Conservation (phyloP, 352 stramenopile genomes). For the Pythium scleroteichum region DNA sequence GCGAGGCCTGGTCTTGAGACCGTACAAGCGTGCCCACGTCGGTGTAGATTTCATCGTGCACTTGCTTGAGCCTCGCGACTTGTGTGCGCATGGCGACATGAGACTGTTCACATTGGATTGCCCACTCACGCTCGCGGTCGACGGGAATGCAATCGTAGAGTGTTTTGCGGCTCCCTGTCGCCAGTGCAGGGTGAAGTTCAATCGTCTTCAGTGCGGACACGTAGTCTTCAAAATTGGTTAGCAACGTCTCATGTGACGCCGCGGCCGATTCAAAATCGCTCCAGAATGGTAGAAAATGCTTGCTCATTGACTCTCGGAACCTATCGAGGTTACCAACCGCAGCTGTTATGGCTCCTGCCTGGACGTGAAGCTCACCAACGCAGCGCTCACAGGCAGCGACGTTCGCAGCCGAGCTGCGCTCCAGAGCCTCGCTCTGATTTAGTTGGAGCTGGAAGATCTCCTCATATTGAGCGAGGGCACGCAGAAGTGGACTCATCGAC, state of each 20-base stretch:
- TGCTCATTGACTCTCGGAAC: constrained; percentile 72
- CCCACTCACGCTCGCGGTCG: constrained; percentile 81
- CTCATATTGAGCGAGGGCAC: constrained; percentile 79
- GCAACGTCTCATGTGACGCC: constrained; percentile 54
- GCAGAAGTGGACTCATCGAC: constrained; percentile 76
- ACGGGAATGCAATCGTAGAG: constrained; percentile 82
- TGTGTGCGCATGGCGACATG: constrained; percentile 64
- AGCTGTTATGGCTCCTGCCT: constrained; percentile 68
- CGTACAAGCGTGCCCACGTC: constrained; percentile 58
- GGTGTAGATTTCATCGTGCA: constrained; percentile 69
- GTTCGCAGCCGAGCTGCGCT: constrained; percentile 54
- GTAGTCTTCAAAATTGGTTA: constrained; percentile 74
- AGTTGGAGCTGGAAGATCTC: constrained; percentile 79
- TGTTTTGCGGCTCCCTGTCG: constrained; percentile 57
- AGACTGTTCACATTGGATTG: constrained; percentile 74
- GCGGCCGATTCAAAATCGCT: constrained; percentile 63
- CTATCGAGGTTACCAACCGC: constrained; percentile 80
- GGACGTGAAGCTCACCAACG: constrained; percentile 56
- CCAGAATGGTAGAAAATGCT: constrained; percentile 85
- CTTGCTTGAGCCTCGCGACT: constrained; percentile 58
- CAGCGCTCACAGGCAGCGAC: constrained; percentile 57
- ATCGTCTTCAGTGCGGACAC: constrained; percentile 57
- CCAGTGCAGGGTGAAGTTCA: constrained; percentile 63
- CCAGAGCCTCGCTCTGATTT: constrained; percentile 63
- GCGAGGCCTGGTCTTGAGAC: constrained; percentile 41